Conservation (phyloP, 2,329 filamentous ascomycete genomes). For the Proliferodiscus dingleyae region DNA sequence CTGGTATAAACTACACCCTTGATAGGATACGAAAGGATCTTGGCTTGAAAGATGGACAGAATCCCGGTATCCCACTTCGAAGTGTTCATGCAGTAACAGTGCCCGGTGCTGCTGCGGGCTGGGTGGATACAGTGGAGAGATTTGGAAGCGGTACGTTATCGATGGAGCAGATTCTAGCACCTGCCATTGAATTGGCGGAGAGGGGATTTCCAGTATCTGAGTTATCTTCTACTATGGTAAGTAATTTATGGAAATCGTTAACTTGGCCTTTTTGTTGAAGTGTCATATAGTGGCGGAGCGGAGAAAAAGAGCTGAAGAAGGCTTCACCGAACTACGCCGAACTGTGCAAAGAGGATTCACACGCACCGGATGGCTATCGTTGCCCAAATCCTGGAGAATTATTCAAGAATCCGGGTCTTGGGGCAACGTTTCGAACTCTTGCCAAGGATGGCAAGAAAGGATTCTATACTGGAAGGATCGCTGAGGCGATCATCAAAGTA, state of each 20-base stretch:
- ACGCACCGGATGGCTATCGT: conserved; percentile 63
- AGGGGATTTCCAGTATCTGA: conserved; percentile 88
- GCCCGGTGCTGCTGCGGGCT: conserved; percentile 86
- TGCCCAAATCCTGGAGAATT: conserved; percentile 78
- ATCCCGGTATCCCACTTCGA: conserved; percentile 61
- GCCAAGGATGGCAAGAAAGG: conserved; percentile 79
- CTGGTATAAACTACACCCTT: conserved; percentile 63
- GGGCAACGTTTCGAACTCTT: conserved; percentile 73
- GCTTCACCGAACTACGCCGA: conserved; percentile 85
- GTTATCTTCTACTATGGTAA: conserved; percentile 38
- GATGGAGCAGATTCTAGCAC: conserved; percentile 71
- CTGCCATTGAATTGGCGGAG: conserved; percentile 81
- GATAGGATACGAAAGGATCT: conserved; percentile 67
- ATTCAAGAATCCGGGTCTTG: conserved; percentile 79
- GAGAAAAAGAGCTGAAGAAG: conserved; percentile 57
- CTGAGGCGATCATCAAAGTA: conserved; percentile 74
- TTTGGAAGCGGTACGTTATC: conserved; percentile 85
- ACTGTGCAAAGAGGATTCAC: conserved; percentile 75
- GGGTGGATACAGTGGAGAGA: conserved; percentile 81
- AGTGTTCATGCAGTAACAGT: conserved; percentile 81
- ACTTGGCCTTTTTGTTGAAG: conserved; percentile 5
- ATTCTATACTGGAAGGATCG: conserved; percentile 84
- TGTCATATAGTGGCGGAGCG: conserved; percentile 59
- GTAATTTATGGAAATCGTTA: not conserved
- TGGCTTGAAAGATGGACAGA: conserved; percentile 53